A percentile compares a stretch with the other conserved stretches of the same genome.
Evolutionary conservation across 2,329 filamentous ascomycete genomes (phyloP).

Genomic region (Botrytis cinerea): DNA sequence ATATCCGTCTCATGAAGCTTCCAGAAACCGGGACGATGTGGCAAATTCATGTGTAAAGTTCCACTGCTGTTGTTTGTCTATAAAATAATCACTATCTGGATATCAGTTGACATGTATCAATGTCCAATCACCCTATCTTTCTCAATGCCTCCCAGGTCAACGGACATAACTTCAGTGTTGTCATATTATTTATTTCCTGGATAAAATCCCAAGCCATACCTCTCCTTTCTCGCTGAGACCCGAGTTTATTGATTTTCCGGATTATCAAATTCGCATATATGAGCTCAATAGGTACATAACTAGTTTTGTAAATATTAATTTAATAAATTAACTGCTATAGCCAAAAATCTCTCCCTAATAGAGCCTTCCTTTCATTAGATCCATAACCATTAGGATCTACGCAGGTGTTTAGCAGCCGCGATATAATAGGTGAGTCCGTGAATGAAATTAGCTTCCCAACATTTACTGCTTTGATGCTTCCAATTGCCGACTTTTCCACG

Average conservation of each 20-base stretch:
- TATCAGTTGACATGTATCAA: neutral
- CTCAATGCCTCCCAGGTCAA: too few relatives aligned
- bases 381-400: neutral
- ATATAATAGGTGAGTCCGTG: neutral
- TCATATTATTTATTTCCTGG: too few relatives aligned
- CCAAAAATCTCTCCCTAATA: neutral
- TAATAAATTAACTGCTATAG: neutral
- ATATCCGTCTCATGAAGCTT: neutral
- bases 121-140: neutral
- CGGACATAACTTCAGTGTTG: neutral
- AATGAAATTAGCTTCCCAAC: neutral
- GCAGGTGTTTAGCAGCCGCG: neutral
- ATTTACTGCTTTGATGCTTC: neutral
- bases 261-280: neutral
- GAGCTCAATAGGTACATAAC: neutral
- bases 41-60: neutral
- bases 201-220: neutral
- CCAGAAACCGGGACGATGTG: neutral
- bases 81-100: neutral
- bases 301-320: neutral
- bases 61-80: neutral
- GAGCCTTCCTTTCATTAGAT: neutral
- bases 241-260: neutral
- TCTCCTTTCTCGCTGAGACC: neutral
- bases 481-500: neutral